Percentiles rank a stretch among this genome's conserved stretches.
Conservation (phyloP, 495 filamentous ascomycete species). For the Penicillium subrubescens region DNA sequence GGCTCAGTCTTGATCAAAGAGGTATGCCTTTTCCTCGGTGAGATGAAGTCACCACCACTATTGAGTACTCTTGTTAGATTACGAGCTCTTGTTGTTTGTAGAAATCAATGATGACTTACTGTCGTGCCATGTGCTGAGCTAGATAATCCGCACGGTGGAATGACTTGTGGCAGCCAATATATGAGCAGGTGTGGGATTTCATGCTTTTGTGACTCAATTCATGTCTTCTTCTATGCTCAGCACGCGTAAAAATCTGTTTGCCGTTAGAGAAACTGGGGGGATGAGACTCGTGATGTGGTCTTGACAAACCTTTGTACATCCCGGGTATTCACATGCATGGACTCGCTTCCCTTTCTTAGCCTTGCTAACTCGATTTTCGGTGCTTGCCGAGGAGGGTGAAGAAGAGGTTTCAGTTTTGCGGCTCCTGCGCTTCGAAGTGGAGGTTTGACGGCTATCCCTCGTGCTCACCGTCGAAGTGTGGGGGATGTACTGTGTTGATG, state of each 20-base stretch:
- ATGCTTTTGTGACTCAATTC: constrained; percentile 21
- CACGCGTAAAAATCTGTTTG: constrained; percentile 71
- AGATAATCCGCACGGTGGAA: constrained; percentile 28
- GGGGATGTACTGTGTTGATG: not conserved
- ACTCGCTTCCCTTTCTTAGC: constrained; percentile 84
- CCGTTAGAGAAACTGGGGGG: constrained; percentile 55
- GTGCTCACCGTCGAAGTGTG: not conserved
- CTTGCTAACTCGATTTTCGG: constrained; percentile 72
- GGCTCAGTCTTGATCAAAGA: not conserved
- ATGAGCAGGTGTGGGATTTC: constrained; percentile 15
- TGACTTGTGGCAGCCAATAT: constrained; percentile 18
- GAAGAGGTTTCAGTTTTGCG: constrained; percentile 14
- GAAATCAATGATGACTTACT: constrained; percentile 8
- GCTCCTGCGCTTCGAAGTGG: not conserved
- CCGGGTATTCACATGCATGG: constrained; percentile 63
- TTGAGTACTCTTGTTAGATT: not conserved
- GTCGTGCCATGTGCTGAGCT: constrained; percentile 16
- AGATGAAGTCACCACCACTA: not conserved
- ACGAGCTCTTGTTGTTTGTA: not conserved
- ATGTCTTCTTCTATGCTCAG: constrained; percentile 61
- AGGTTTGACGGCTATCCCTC: not conserved
- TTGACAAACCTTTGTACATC: constrained; percentile 61
- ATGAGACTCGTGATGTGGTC: constrained; percentile 32
- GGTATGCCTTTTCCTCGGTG: not conserved
- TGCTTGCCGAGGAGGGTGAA: constrained; percentile 57